A percentile compares a stretch with the other conserved stretches of the same genome.
Evolutionary conservation across 2,329 filamentous ascomycete genomes (phyloP).

Genomic region (Scedosporium boydii): DNA sequence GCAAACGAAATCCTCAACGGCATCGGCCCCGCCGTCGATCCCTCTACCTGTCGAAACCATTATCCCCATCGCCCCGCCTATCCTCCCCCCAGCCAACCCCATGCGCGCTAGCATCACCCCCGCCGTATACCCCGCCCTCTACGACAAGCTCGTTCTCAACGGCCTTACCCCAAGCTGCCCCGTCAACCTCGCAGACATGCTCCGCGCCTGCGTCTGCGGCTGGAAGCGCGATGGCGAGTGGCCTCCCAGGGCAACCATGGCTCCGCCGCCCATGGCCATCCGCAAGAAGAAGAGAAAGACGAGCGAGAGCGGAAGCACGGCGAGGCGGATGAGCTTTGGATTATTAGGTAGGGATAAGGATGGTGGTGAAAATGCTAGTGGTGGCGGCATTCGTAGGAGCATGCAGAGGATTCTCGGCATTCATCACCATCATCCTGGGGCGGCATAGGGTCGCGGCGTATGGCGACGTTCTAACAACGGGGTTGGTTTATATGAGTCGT

Average conservation of each 20-base stretch:
- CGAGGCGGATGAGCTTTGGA: conserved; percentile 37
- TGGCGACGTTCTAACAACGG: not conserved
- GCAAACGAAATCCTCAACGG: not conserved
- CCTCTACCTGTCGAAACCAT: conserved; percentile 40
- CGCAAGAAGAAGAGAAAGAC: conserved; percentile 31
- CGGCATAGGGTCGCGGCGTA: not conserved
- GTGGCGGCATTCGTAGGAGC: conserved; percentile 30
- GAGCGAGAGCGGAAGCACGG: conserved; percentile 15
- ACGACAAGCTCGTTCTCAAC: conserved; percentile 79
- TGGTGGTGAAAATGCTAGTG: conserved; percentile 6
- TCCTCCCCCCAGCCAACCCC: conserved; percentile 64
- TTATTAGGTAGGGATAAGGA: conserved; percentile 32
- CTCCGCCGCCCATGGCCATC: conserved; percentile 32
- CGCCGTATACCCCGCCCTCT: conserved; percentile 69
- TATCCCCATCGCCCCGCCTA: conserved; percentile 62
- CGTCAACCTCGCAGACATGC: conserved; percentile 76
- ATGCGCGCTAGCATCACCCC: conserved; percentile 71
- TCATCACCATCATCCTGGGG: not conserved
- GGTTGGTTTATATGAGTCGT: not conserved
- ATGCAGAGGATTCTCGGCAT: conserved; percentile 26
- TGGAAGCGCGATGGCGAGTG: conserved; percentile 94
- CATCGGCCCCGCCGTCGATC: conserved; percentile 4
- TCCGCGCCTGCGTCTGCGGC: conserved; percentile 70
- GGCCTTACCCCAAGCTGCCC: conserved; percentile 75
- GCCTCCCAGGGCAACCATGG: conserved; percentile 56